Evolutionary conservation across 2,329 filamentous ascomycete genomes (phyloP), one percentile per base, ranked within the genome.

Genomic region (Plectosphaerella cucumerina): DNA sequence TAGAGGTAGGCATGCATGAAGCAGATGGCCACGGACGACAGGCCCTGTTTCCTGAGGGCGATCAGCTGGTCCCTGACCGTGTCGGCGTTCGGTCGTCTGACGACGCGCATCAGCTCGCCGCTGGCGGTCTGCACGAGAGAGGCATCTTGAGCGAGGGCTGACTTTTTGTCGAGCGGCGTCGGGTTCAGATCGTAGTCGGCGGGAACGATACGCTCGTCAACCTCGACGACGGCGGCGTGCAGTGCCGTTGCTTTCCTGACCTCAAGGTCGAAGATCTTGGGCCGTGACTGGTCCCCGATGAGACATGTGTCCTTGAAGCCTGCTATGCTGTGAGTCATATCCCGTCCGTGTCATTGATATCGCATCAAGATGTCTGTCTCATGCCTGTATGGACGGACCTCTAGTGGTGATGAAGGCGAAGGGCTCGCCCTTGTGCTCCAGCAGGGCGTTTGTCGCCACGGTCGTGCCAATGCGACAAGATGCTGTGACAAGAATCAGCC

Each of bases 391-490:
- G 1, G 14, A 10, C 20, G n/a, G n/a, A n/a, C n/a, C n/a, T n/a
- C n/a, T n/a, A n/a, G n/a, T n/a, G n/a, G n/a, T n/a, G n/a, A n/a
- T n/a, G n/a, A n/a, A n/a, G n/a, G n/a, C n/a, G n/a, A n/a, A n/a
- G n/a, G n/a, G n/a, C 58, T 89, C 85, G 21, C 87, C 87, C 63
- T 90, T 90, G 43, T 86, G 71, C 62, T 90, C 87, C 2, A 90
- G 70, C n/a, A 90, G 68, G 1, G 87, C 87, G 64, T 90, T 90
- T 1, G 87, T 90, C 1, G 87, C 87, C 3, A 90, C 86, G 1
- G 87, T 90, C 0, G 87, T 90, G 11, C 87, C 87, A 85, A 90
- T 90, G 17, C 87, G 82, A 60, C 90, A 89, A 50, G 82, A 86
- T 62, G 87, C 84, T 55, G 17, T 15, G n/a, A 44, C 11, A 4